Base-by-base conservation (phyloP, 345 rosid species). In the Aquilaria sinensis region DNA sequence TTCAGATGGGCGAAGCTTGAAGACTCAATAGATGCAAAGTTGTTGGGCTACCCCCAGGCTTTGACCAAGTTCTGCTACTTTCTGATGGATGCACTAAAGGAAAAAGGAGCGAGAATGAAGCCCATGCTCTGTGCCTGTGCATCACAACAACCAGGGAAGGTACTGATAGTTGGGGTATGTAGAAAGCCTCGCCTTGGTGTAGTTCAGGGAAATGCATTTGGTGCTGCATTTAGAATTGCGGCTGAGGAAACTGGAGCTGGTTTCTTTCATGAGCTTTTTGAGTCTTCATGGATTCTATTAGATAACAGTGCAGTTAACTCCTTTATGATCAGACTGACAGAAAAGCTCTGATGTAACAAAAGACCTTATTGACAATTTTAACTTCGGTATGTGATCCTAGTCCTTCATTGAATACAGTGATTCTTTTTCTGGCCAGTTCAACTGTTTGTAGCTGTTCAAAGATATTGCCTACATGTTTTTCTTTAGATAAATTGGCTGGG, bases 1-100 rank as follows among this genome's bases (percentile, higher is more conserved):
- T 94, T 88, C 80, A 83, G 99, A 78, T 90, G 97, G 99, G 91
- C 88, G 59, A 94, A 88, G 78, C 78, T 94, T 46, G 93, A 90
- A 32, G 96, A 94, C 74, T 83, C 93, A 3, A 67, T 78, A 0
- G 96, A 94, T 67, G 69, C 87, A 32, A 83, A 80, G 77, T 74
- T 86, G 69, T 67, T 94, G 69, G 99, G 97, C 7, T 87, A 90
- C 63, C 99, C 97, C 8, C 97, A 94, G 60, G 99, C 99, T 10
- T 68, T 90, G 75, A 94, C 96, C 0, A 90, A 94, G 60, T 90
- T 90, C 77, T 94, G 97, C 69, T 94, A 86, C 76, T 94, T 94
- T 71, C 64, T 94, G 51, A 94, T 90, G 97, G 99, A 94, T 82
- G 97, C 97, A 31, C 75, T 94, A 80, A 88, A 75, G 71, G 99